Evolutionary conservation across 2,329 filamentous ascomycete species (phyloP).

Genomic region (Diaporthe longicolla): DNA sequence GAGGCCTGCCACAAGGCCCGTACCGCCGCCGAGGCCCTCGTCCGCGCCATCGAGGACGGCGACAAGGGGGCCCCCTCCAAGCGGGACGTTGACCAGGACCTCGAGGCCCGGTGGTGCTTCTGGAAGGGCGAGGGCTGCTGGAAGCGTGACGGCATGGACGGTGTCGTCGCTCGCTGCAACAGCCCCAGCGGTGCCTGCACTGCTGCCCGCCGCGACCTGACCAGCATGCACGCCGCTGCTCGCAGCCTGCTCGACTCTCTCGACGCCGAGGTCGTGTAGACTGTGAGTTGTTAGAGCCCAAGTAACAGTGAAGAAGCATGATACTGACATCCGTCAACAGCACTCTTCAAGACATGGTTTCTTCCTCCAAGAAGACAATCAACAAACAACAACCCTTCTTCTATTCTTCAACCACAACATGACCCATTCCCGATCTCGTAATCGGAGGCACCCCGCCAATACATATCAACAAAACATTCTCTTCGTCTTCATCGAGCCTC

Average conservation of each 20-base stretch:
- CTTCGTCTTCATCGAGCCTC: slow-evolving; percentile 35
- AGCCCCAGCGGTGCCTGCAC: slow-evolving; percentile 50
- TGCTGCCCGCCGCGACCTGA: slow-evolving; percentile 56
- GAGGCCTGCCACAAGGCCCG: slow-evolving; percentile 59
- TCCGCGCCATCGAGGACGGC: slow-evolving; percentile 48
- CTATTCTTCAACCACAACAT: slow-evolving; percentile 35
- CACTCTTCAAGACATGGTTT: not conserved
- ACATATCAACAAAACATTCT: slow-evolving; percentile 18
- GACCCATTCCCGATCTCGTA: slow-evolving; percentile 2
- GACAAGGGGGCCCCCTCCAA: not conserved
- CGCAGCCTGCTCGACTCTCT: slow-evolving; percentile 48
- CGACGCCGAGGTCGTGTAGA: slow-evolving; percentile 35
- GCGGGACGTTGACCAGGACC: slow-evolving; percentile 41
- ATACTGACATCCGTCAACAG: not conserved
- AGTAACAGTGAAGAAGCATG: fast-evolving
- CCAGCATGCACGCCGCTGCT: slow-evolving; percentile 52
- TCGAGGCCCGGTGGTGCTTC: slow-evolving; percentile 47
- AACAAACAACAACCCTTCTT: not conserved
- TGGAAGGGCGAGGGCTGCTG: slow-evolving; percentile 54
- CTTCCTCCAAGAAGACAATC: not conserved
- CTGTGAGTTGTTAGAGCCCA: not conserved
- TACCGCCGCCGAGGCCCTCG: slow-evolving; percentile 55
- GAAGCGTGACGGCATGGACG: slow-evolving; percentile 47
- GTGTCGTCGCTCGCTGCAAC: slow-evolving; percentile 50
- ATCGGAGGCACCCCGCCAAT: slow-evolving; percentile 25